A percentile compares a stretch with the other conserved stretches of the same genome.
Conservation (phyloP, 257 asterid species). For the Ilex asprella region DNA sequence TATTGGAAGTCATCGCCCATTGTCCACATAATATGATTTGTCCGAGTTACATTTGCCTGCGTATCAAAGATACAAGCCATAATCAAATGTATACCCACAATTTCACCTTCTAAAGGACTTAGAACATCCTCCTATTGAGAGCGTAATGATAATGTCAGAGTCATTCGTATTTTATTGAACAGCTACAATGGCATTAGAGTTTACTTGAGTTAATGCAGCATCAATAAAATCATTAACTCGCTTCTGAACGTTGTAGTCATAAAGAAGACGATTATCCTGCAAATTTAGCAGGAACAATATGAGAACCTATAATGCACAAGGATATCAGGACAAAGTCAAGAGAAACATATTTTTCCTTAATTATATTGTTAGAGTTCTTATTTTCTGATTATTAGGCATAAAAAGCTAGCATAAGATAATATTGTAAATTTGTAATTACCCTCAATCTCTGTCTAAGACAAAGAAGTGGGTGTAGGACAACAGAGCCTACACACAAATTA, state of each 20-base stretch:
- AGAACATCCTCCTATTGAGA: neutral
- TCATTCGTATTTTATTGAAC: too few species aligned
- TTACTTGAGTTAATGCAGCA: conserved; percentile 76
- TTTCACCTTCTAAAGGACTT: too few species aligned
- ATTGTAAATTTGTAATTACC: too few species aligned
- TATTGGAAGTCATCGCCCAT: conserved; percentile 91
- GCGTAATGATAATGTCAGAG: neutral
- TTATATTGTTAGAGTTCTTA: too few species aligned
- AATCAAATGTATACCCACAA: too few species aligned
- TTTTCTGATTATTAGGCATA: too few species aligned
- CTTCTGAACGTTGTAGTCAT: conserved; percentile 51
- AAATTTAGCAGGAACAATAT: conserved; percentile 13
- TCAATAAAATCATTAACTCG: conserved; percentile 64
- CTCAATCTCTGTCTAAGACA: too few species aligned
- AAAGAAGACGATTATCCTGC: conserved; percentile 75
- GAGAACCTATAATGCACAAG: neutral
- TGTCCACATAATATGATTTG: conserved; percentile 92
- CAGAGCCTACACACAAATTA: too few species aligned
- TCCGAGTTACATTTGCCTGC: conserved; percentile 78
- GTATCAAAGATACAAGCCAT: conserved; percentile 11
- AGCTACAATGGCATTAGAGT: neutral
- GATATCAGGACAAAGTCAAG: conserved; percentile 1
- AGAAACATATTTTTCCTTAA: conserved; percentile 7
- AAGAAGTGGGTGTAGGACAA: too few species aligned
- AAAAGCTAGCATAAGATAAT: too few species aligned